Evolutionary conservation across 1,139 yeast genomes (phyloP), one percentile per base, ranked within the genome.

Genomic region (Kodamaea arcana): DNA sequence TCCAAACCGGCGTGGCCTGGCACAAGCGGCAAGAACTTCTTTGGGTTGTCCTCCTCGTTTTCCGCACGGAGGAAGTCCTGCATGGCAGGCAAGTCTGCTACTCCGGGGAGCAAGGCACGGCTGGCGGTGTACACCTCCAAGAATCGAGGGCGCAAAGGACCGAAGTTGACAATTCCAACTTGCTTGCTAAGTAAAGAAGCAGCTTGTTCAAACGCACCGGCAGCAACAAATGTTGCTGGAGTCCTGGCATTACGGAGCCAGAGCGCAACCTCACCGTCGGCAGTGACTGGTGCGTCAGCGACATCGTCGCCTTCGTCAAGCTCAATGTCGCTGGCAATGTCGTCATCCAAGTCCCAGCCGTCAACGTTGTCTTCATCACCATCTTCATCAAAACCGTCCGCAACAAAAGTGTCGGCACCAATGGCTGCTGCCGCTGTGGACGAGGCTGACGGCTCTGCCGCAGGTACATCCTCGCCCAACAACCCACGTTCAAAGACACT

Each of bases 161-260:
- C 95, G 57, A 94, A 90, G 48, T 85, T 73, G 26, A 77, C 80
- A 35, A 86, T 76, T 47, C 97, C 98, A 35, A 83, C 72, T 62
- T 94, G 98, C 52, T 94, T 83, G 62, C 83, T 78, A 52, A 94
- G 74, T 54, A 94, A 75, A 48, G 87, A 92, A 25, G 97, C 94
- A 30, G 98, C 98, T 43, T 92, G 86, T 45, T 90, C 97, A 57
- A 90, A 88, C 4, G 94, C 86, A 48, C 99, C 99, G 2, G 97
- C 90, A 2, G 98, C 97, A 52, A 84, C 88, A 50, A 87, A 87
- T 25, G 86, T 88, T 25, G 96, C 97, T 4, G 97, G 88, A 34
- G 92, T 75, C 44, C 83, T 85, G 12, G 97, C 86, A 61, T 84
- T 86, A 46, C 92, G 83, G 27, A 85, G 75, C 98, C 99, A 94